Percentiles rank a stretch among this genome's conserved stretches.
Conservation (phyloP, 805 yeast species). For the Schwanniomyces pseudopolymorphus region DNA sequence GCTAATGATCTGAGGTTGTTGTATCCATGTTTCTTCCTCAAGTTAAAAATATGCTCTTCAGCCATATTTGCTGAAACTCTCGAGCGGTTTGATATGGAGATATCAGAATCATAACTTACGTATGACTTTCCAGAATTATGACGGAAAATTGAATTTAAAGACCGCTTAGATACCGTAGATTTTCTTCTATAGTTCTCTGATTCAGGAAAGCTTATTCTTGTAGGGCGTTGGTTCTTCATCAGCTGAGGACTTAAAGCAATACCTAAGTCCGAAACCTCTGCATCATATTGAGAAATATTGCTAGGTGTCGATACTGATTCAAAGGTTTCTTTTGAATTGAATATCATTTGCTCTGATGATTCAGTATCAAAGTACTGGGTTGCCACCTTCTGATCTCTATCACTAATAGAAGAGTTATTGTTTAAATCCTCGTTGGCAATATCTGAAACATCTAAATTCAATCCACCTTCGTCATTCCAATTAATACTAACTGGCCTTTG, state of each 20-base stretch:
- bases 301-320: slow-evolving; percentile 33
- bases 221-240: slow-evolving; percentile 15
- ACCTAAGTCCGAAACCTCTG: slow-evolving; percentile 43
- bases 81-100: slow-evolving; percentile 33
- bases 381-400: slow-evolving; percentile 9
- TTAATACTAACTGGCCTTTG: slow-evolving; percentile 40
- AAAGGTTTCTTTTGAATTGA: slow-evolving; percentile 7
- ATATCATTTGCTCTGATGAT: not conserved
- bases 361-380: slow-evolving; percentile 23
- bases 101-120: slow-evolving; percentile 59
- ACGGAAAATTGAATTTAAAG: slow-evolving; percentile 33
- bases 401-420: not conserved
- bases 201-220: slow-evolving; percentile 26
- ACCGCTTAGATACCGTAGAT: slow-evolving; percentile 25
- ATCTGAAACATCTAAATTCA: slow-evolving; percentile 28
- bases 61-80: slow-evolving; percentile 12
- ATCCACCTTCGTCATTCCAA: slow-evolving; percentile 40
- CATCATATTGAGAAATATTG: slow-evolving; percentile 37
- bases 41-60: slow-evolving; percentile 13
- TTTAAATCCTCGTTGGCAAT: slow-evolving; percentile 4
- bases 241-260: slow-evolving; percentile 41
- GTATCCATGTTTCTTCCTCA: slow-evolving; percentile 52
- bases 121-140: slow-evolving; percentile 46
- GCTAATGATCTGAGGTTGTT: slow-evolving; percentile 44
- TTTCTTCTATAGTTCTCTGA: slow-evolving; percentile 13